Base-by-base conservation (phyloP, 2,329 filamentous ascomycete genomes). In the Chaetomium strumarium region DNA sequence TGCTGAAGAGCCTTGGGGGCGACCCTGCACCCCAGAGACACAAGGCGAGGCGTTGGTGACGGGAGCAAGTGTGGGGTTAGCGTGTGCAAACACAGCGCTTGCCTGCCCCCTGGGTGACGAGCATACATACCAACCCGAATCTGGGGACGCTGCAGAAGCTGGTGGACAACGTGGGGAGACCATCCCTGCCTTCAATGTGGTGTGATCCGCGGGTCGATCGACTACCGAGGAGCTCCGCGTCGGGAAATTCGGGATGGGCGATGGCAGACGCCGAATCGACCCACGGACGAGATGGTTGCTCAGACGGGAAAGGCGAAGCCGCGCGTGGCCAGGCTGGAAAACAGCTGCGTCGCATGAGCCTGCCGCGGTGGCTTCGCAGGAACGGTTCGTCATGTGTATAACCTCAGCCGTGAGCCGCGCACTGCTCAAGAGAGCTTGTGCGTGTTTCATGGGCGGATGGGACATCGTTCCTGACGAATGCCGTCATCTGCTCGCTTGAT, bases 21-120 rank as follows among this genome's bases (percentile, higher is more conserved):
- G 41, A 40, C 33, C 46, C 33, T 51, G 55, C 46, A 56, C 53
- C 57, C 55, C 53, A 46, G 50, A 51, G 24, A 51, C 44, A 42
- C 46, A 33, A 34, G 51, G 45, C 51, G 39, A 55, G 53, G 44
- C 42, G 42, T 54, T 52, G 36, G 53, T 45, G 50, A 50, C 41
- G 30, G 43, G 34, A 17, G 43, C n/a, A 34, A 19, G 13, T 51
- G 55, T 53, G 56, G 56, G 53, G 56, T 52, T 47, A 51, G 47
- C 37, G 48, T 46, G 41, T 46, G 17, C 49, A 45, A 30, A n/a
- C n/a, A n/a, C n/a, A n/a, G n/a, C n/a, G n/a, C n/a, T n/a, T n/a
- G n/a, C n/a, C n/a, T n/a, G n/a, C n/a, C n/a, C n/a, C n/a, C n/a
- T 37, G 20, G 29, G 51, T 44, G 46, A 42, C 43, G 30, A 38